Evolutionary conservation across 495 filamentous ascomycete species (phyloP), one percentile per base, ranked within the genome.

Genomic region (Aspergillus sclerotioniger): DNA sequence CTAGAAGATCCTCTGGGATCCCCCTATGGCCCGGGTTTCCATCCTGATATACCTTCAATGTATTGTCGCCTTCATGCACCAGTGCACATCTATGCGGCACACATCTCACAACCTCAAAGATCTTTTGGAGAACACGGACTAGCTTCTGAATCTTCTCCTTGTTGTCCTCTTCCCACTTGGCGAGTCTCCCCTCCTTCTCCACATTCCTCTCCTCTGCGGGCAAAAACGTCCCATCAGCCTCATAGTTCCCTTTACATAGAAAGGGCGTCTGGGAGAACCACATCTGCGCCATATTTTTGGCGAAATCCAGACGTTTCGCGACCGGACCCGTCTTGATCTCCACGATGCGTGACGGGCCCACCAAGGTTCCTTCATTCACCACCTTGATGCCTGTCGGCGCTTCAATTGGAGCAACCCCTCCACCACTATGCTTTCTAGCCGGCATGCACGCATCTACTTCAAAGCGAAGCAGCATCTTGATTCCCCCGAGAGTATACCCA

Each of bases 231-330:
- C 53, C 53, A 16, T 29, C 31, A 8, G 6, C 31, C 12, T 15
- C 3, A 16, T 55, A 55, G 16, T 46, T 16, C 37, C 39, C 53
- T 19, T 2, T 33, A 46, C 53, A 55, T 8, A 46, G 25, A 15
- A 55, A 46, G 2, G 53, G 53, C 39, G 41, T 55, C n/a, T 55
- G 37, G 20, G 39, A 45, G 39, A 55, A 46, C 53, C 53, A 55
- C 20, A 55, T 29, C 41, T 55, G 37, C 41, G 7, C 3, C 9
- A 55, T 3, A 17, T 10, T 29, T 16, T 45, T 46, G 4, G 21
- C 8, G 1, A 5, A n/a, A 45, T 31, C 10, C 10, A 45, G 20
- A 3, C n/a, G 4, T 6, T 46, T 55, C 19, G 21, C 39, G n/a
- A 32, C 53, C 19, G 8, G 37, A 3, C 41, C 41, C 10, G 53